Evolutionary conservation across 306 rosid species (phyloP), one percentile per base, ranked within the genome.

Genomic region (Vicia faba): DNA sequence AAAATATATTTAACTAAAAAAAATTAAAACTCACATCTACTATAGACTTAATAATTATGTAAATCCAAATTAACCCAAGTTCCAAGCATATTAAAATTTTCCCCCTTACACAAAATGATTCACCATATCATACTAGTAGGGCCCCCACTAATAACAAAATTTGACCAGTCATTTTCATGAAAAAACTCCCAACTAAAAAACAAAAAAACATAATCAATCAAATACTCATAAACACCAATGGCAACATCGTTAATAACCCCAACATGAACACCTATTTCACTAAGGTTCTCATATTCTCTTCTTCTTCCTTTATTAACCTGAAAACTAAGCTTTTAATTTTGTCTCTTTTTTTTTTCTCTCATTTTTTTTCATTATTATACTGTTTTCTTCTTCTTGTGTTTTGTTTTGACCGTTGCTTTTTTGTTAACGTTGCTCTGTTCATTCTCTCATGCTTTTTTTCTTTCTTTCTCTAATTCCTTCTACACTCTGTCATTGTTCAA

Each of bases 381-480:
- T 25, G 28, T 4, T 15, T 33, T 16, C 33, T 41, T 56, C 19
- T 53, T 67, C 72, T 71, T 18, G 23, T 66, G 50, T 61, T 28
- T 70, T 25, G 65, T 83, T 83, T 85, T 84, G 93, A 89, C 96
- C 93, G 93, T 89, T 87, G 69, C 88, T 81, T 86, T 85, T 66
- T 68, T 84, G 59, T 81, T 50, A 75, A 80, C 92, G 78, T 84
- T 89, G 81, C 81, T 81, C 75, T 78, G 56, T 69, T 69, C 75
- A 75, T 40, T 57, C 43, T 59, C 36, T 57, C 64, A 8, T 33
- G 38, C 55, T 48, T 16, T 48, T 16, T 0, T 16, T 56, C 36
- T 36, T 75, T 65, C 74, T 56, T 56, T 64, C 81, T 5, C 55
- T 71, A 69, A 50, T 84, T 74, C 75, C 75, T 48, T 63, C 74